Percentiles rank a stretch among this genome's conserved stretches.
phyloP scores from a whole-genome alignment of 139 green algal genomes.

The Asterochloris sp. region DNA sequence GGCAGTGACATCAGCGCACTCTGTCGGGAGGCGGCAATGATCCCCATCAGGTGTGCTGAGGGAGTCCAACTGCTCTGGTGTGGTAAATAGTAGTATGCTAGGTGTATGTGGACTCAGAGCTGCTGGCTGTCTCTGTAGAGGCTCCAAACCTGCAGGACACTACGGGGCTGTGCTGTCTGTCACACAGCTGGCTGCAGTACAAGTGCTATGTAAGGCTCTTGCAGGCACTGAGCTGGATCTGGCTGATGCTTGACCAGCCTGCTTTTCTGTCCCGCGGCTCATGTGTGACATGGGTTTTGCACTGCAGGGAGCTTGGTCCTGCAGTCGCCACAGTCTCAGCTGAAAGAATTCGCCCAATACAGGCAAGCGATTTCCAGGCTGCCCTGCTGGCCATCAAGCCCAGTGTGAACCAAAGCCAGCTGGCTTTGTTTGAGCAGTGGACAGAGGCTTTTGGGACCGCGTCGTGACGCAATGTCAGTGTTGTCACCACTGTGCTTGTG shows the following conservation, averaged over 20 bases:
- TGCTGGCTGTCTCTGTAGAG: neutral
- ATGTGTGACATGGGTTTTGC: neutral
- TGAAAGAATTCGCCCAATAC: slow-evolving; percentile 35
- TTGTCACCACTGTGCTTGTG: neutral
- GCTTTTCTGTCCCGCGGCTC: neutral
- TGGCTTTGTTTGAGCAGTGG: slow-evolving; percentile 58
- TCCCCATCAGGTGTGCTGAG: slow-evolving; percentile 39
- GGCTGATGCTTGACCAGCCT: neutral
- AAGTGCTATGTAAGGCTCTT: neutral
- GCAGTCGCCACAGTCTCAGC: slow-evolving; percentile 36
- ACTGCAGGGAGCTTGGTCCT: slow-evolving; percentile 54
- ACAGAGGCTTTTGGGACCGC: slow-evolving; percentile 60
- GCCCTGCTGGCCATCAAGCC: slow-evolving; percentile 58
- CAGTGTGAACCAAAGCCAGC: slow-evolving; percentile 41
- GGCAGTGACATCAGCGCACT: slow-evolving; percentile 76
- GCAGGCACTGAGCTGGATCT: neutral
- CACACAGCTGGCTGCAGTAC: neutral
- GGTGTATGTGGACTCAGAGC: neutral
- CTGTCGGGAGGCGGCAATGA: slow-evolving; percentile 78
- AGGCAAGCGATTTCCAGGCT: slow-evolving; percentile 46
- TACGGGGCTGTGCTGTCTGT: neutral
- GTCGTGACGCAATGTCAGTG: neutral
- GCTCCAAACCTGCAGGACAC: neutral
- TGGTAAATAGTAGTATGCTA: neutral
- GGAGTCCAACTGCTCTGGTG: neutral